Evolutionary conservation across 257 asterid genomes (phyloP).

Genomic region (Solanum ossicruentum): DNA sequence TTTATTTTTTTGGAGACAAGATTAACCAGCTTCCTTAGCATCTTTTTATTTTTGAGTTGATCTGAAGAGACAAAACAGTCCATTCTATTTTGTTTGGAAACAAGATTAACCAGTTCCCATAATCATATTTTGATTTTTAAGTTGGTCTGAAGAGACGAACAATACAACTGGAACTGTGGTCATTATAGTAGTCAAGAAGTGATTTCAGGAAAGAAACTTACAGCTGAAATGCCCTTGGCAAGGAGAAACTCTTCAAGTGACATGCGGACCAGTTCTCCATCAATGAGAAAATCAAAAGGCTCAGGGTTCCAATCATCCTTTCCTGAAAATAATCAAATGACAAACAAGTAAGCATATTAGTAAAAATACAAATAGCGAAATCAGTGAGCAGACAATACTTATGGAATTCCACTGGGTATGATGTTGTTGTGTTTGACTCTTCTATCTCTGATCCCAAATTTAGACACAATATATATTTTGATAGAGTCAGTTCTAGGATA

Average conservation of each 20-base stretch:
- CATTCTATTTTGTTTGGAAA: background rate
- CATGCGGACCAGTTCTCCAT: constrained; percentile 81
- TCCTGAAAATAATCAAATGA: constrained; percentile 19
- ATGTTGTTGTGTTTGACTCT: background rate
- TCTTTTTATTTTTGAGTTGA: background rate
- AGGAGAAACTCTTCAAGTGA: constrained; percentile 86
- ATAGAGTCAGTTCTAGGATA: background rate
- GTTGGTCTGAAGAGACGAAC: background rate
- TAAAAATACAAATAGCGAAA: background rate
- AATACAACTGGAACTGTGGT: background rate
- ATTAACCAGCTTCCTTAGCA: background rate
- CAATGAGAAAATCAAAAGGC: constrained; percentile 86
- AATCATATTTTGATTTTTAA: background rate
- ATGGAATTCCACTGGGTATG: too few species aligned
- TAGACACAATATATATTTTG: background rate
- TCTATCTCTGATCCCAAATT: background rate
- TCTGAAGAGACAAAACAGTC: background rate
- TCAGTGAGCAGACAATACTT: background rate
- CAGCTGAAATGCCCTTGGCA: constrained; percentile 87
- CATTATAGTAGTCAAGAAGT: background rate
- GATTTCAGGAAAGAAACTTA: constrained; percentile 16
- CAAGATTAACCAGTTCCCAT: background rate
- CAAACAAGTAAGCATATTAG: background rate
- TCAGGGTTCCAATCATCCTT: constrained; percentile 55
- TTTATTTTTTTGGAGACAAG: background rate